Evolutionary conservation across 2,329 filamentous ascomycete genomes (phyloP).

Genomic region (Colletotrichum siamense): DNA sequence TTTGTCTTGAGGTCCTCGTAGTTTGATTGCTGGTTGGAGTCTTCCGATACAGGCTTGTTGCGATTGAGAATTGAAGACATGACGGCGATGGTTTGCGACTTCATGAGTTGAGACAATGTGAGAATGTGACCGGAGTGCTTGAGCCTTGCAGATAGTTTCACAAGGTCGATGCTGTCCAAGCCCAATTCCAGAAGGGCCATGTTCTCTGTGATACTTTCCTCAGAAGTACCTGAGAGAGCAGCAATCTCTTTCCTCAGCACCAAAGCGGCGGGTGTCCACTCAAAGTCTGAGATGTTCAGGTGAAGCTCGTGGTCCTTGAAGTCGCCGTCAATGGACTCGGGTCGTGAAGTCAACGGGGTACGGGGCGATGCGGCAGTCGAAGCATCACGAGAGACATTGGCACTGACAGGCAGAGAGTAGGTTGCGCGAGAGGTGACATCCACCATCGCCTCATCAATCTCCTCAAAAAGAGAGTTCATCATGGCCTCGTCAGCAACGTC

Average conservation of each 20-base stretch:
- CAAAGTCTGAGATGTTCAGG: conserved; percentile 40
- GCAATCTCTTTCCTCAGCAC: conserved; percentile 68
- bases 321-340: conserved; percentile 7
- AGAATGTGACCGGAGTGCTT: conserved; percentile 65
- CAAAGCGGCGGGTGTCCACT: conserved; percentile 62
- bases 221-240: conserved; percentile 59
- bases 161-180: conserved; percentile 89
- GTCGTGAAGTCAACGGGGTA: conserved; percentile 7
- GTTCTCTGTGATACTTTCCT: conserved; percentile 56
- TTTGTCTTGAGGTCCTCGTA: conserved; percentile 29
- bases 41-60: neutral
- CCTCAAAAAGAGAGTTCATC: conserved; percentile 43
- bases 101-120: conserved; percentile 80
- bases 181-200: conserved; percentile 82
- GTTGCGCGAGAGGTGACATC: conserved; percentile 14
- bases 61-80: conserved; percentile 49
- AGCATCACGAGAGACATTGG: conserved; percentile 6
- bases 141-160: conserved; percentile 79
- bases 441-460: conserved; percentile 35
- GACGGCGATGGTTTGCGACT: conserved; percentile 67
- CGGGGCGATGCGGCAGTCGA: conserved; percentile 12
- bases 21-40: conserved; percentile 22
- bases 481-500: conserved; percentile 34
- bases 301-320: neutral
- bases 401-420: conserved; percentile 1